A percentile compares a stretch with the other conserved stretches of the same genome.
Conservation (phyloP, 164 flowering plant species). For the Taxillus chinensis region DNA sequence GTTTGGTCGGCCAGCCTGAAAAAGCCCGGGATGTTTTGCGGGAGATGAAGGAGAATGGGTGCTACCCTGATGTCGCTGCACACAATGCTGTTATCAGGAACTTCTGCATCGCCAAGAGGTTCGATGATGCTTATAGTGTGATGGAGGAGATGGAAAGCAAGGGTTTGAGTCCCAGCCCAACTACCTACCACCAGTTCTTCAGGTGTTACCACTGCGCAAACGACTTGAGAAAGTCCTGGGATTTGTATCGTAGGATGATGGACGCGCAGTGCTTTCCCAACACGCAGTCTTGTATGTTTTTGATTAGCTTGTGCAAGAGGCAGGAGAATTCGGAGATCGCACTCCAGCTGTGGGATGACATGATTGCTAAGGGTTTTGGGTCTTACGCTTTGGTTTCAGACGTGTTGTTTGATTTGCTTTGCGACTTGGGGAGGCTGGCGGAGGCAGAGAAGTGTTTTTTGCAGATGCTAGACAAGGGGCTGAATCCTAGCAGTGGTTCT, state of each 20-base stretch:
- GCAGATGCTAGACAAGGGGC: conserved; percentile 85
- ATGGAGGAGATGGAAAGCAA: conserved; percentile 64
- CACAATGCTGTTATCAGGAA: conserved; percentile 81
- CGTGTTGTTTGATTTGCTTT: conserved; percentile 80
- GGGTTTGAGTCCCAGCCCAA: conserved; percentile 69
- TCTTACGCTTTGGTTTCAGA: conserved; percentile 73
- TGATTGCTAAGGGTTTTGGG: conserved; percentile 88
- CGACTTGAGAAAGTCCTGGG: conserved; percentile 57
- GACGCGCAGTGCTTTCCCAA: conserved; percentile 62
- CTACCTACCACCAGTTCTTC: conserved; percentile 71
- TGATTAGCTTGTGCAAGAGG: conserved; percentile 58
- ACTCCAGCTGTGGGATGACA: conserved; percentile 67
- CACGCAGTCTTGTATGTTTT: conserved; percentile 85
- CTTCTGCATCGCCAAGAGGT: conserved; percentile 74
- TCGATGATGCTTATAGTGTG: conserved; percentile 52
- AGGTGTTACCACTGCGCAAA: conserved; percentile 61
- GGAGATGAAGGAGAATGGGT: conserved; percentile 83
- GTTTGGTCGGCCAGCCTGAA: conserved; percentile 84
- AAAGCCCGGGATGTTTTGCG: conserved; percentile 65
- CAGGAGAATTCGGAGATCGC: conserved; percentile 83
- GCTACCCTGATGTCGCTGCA: conserved; percentile 81
- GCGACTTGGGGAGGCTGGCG: conserved; percentile 73
- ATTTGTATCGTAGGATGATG: conserved; percentile 68
- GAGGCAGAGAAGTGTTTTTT: conserved; percentile 81
- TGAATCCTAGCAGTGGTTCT: conserved; percentile 71